A percentile compares a stretch with the other conserved stretches of the same genome.
Conservation (phyloP, 2,329 filamentous ascomycete genomes). For the Cordyceps cateniannulata region DNA sequence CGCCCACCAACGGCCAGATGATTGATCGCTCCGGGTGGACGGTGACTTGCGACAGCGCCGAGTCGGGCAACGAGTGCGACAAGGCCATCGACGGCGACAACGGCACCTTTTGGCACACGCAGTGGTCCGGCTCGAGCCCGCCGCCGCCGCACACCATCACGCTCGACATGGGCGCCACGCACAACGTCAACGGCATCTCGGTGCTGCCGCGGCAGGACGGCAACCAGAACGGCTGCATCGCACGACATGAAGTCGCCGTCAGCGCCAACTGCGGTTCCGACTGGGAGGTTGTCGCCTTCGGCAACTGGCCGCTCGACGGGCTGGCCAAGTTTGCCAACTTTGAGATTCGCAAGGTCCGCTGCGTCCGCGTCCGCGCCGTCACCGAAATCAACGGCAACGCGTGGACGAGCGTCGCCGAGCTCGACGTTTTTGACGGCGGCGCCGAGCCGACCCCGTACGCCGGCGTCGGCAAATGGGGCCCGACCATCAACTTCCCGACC, state of each 20-base stretch:
- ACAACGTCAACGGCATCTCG: constrained; percentile 24
- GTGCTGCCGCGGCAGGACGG: constrained; percentile 24
- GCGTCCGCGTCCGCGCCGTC: constrained; percentile 24
- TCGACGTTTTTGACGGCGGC: constrained; percentile 24
- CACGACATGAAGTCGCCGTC: constrained; percentile 23
- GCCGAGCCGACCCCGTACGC: constrained; percentile 18
- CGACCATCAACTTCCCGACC: constrained; percentile 30
- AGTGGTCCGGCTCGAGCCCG: background rate
- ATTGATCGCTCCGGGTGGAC: constrained; percentile 19
- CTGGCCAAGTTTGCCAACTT: constrained; percentile 27
- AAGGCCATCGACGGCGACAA: constrained; percentile 25
- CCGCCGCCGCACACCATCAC: constrained; percentile 24
- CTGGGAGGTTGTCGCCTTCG: constrained; percentile 23
- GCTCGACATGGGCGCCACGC: constrained; percentile 22
- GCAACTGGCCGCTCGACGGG: constrained; percentile 24
- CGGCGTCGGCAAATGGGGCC: constrained; percentile 26
- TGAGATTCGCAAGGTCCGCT: constrained; percentile 22
- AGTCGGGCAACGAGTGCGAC: constrained; percentile 22
- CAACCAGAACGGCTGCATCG: constrained; percentile 22
- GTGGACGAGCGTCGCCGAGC: constrained; percentile 27
- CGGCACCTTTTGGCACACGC: constrained; percentile 25
- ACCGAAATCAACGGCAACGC: constrained; percentile 24
- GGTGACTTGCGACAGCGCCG: constrained; percentile 22
- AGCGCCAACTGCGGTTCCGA: constrained; percentile 22
- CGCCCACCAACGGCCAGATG: background rate